Conservation (phyloP, 2,329 filamentous ascomycete genomes). For the Verticillium isaacii region DNA sequence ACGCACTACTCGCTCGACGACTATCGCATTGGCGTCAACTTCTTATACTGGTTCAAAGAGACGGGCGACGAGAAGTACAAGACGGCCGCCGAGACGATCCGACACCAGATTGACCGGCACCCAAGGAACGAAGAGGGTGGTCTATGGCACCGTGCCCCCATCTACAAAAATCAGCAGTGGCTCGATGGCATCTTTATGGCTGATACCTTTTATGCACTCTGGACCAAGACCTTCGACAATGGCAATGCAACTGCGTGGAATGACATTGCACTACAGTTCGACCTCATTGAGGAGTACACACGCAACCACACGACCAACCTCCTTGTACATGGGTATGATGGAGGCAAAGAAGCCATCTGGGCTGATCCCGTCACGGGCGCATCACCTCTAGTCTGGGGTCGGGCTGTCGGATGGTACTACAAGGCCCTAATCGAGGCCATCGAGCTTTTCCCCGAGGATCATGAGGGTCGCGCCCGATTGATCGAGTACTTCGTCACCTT, state of each 20-base stretch:
- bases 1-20: constrained; percentile 46
- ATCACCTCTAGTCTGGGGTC: constrained; percentile 48
- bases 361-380: constrained; percentile 44
- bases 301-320: constrained; percentile 33
- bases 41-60: constrained; percentile 44
- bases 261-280: constrained; percentile 39
- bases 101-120: constrained; percentile 41
- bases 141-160: constrained; percentile 44
- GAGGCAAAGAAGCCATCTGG: constrained; percentile 42
- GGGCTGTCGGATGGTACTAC: constrained; percentile 50
- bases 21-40: constrained; percentile 47
- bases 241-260: constrained; percentile 35
- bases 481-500: constrained; percentile 33
- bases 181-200: constrained; percentile 52
- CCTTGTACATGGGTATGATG: constrained; percentile 51
- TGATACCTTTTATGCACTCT: constrained; percentile 27
- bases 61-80: constrained; percentile 44
- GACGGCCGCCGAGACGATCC: constrained; percentile 39
- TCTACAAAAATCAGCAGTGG: constrained; percentile 52
- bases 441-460: constrained; percentile 35
- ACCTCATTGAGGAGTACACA: constrained; percentile 38
- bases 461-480: constrained; percentile 29
- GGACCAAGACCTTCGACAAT: constrained; percentile 26
- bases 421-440: constrained; percentile 46
- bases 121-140: constrained; percentile 47